Base-by-base conservation (phyloP, 2,329 filamentous ascomycete species). In the Blumeria graminis region DNA sequence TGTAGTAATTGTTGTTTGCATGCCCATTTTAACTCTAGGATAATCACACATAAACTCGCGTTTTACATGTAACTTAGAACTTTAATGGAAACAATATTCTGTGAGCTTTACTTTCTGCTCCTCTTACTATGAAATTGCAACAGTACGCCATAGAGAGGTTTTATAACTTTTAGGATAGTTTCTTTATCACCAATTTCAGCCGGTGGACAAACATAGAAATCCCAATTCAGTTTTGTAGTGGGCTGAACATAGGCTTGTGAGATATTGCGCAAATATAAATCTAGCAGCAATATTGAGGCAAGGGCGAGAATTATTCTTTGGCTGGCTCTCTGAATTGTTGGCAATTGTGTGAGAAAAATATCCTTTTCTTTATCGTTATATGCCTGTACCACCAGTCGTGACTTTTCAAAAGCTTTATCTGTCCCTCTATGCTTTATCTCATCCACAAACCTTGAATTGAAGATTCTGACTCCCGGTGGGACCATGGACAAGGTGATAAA, bases 341-440 rank as follows among this genome's bases (percentile, higher is more conserved):
- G 56, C 14, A 52, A 56, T 51, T 57, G 36, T 1, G 58, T 59
- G 3, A 59, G 32, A 28, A 58, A 36, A 3, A 36, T n/a, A 3
- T 34, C 14, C 45, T 59, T 59, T 43, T 50, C 56, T 6, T 55
- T 28, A 35, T 59, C 58, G 11, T 59, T 56, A 33, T 58, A 59
- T 4, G 13, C 56, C 36, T 59, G 58, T n/a, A 58, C 43, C 6
- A 56, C 41, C 6, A 50, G 28, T 38, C 55, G 11, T n/a, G 55
- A 56, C 16, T 56, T 56, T 38, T 56, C 43, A 22, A 50, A 50
- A 3, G 51, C 51, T 54, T 39, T 54, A 9, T 54, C 16, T 10
- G 51, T 38, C 4, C 16, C 14, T 3, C n/a, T 14, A 13, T 54
- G 13, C 18, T 54, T 39, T 5, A 54, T 39, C 16, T 39, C 13